Evolutionary conservation across 1,284 basidiomycete genomes (phyloP).

Genomic region (Sutorius eximius): DNA sequence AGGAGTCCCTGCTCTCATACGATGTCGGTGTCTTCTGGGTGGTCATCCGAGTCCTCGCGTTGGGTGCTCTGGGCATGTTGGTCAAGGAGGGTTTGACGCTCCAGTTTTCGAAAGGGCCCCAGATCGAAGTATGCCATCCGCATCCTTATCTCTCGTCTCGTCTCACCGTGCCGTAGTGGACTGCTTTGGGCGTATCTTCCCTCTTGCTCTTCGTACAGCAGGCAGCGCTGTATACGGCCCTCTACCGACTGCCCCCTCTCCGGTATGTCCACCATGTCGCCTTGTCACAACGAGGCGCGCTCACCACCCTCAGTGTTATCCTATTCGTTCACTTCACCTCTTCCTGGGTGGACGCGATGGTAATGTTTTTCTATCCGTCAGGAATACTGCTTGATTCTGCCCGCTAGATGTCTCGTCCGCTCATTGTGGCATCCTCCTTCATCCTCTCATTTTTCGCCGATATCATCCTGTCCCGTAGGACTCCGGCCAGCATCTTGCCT

Average conservation of each 20-base stretch:
- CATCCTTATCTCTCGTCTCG: not conserved
- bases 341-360: slow-evolving; percentile 57
- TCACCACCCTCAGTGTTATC: slow-evolving; percentile 49
- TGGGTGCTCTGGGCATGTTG: slow-evolving; percentile 58
- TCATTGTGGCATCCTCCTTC: slow-evolving; percentile 47
- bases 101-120: slow-evolving; percentile 49
- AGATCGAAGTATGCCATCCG: slow-evolving; percentile 53
- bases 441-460: slow-evolving; percentile 54
- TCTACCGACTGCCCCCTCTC: slow-evolving; percentile 62
- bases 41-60: slow-evolving; percentile 65
- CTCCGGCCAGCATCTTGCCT: slow-evolving; percentile 48
- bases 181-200: slow-evolving; percentile 64
- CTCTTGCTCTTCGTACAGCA: slow-evolving; percentile 67
- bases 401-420: slow-evolving; percentile 45
- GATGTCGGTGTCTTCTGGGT: slow-evolving; percentile 75
- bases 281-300: not conserved
- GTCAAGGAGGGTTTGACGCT: slow-evolving; percentile 57
- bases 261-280: slow-evolving; percentile 44
- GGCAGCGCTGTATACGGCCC: slow-evolving; percentile 57
- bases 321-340: slow-evolving; percentile 67
- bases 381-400: not conserved
- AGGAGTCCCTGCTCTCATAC: slow-evolving; percentile 61
- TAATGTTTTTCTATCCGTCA: slow-evolving; percentile 46
- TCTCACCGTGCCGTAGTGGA: slow-evolving; percentile 52
- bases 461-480: slow-evolving; percentile 46